Conservation (phyloP, 2,329 filamentous ascomycete genomes). For the Diaporthe sp. region DNA sequence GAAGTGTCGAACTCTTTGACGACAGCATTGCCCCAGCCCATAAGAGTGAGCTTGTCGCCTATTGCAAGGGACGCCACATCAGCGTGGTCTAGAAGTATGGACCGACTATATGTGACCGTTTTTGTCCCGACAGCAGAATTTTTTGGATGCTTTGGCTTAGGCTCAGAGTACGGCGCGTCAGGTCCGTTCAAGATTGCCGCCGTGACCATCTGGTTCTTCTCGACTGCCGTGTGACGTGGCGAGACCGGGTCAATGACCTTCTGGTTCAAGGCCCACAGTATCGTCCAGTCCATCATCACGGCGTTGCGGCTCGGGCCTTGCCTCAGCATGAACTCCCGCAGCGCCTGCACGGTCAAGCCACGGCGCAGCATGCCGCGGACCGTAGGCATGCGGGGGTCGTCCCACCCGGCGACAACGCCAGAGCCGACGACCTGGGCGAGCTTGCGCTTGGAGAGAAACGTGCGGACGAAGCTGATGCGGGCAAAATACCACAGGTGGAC, state of each 20-base stretch:
- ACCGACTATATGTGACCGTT: slow-evolving; percentile 83
- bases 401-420: slow-evolving; percentile 85
- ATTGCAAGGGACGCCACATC: slow-evolving; percentile 86
- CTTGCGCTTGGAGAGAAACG: slow-evolving; percentile 88
- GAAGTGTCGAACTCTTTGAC: slow-evolving; percentile 73
- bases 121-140: slow-evolving; percentile 87
- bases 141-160: slow-evolving; percentile 91
- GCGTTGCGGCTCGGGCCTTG: slow-evolving; percentile 89
- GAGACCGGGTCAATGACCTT: slow-evolving; percentile 85
- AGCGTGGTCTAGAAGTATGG: slow-evolving; percentile 86
- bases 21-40: slow-evolving; percentile 95
- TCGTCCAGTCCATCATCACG: slow-evolving; percentile 85
- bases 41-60: slow-evolving; percentile 92
- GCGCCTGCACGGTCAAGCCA: slow-evolving; percentile 83
- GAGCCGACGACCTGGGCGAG: slow-evolving; percentile 85
- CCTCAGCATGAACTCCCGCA: slow-evolving; percentile 87
- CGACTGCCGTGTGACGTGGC: slow-evolving; percentile 80
- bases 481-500: slow-evolving; percentile 91
- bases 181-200: slow-evolving; percentile 77
- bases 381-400: slow-evolving; percentile 89
- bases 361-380: slow-evolving; percentile 83
- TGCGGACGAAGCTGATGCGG: slow-evolving; percentile 86
- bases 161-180: slow-evolving; percentile 73
- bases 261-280: slow-evolving; percentile 82
- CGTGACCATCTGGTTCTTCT: slow-evolving; percentile 78